Evolutionary conservation across 2,329 filamentous ascomycete genomes (phyloP).

Genomic region (Cercospora berteroae): DNA sequence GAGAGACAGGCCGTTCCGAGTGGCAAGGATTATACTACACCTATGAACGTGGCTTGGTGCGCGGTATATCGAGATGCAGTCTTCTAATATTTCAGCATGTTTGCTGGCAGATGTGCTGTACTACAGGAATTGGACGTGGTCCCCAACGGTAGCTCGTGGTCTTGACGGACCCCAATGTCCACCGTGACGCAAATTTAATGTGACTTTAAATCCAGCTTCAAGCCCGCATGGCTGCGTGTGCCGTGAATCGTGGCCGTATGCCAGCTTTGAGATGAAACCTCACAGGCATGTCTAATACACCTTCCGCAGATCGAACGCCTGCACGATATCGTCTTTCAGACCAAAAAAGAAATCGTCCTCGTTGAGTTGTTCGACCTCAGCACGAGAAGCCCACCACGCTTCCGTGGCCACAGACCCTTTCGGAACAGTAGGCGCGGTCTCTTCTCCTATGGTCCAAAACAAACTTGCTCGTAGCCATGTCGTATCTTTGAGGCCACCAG

Average conservation of each 20-base stretch:
- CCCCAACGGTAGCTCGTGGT: not conserved
- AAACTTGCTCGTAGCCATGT: slow-evolving; percentile 21
- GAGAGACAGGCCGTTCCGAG: not conserved
- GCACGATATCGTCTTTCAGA: slow-evolving; percentile 18
- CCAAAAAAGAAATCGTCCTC: slow-evolving; percentile 18
- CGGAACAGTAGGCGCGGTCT: slow-evolving; percentile 8
- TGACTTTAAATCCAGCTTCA: not conserved
- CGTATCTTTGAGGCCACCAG: slow-evolving; percentile 16
- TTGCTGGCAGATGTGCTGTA: not conserved
- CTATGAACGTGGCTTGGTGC: not conserved
- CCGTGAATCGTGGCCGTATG: not conserved
- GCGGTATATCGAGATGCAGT: not conserved
- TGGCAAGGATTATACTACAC: not conserved
- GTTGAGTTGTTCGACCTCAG: slow-evolving; percentile 13
- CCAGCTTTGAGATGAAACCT: not conserved
- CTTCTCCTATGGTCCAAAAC: slow-evolving; percentile 18
- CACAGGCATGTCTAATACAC: not conserved
- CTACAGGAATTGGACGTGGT: not conserved
- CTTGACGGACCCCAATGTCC: not conserved
- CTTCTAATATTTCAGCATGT: not conserved
- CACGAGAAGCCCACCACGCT: slow-evolving; percentile 15
- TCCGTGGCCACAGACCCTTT: slow-evolving; percentile 14
- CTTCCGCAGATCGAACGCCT: slow-evolving; percentile 16
- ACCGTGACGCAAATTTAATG: too few species aligned
- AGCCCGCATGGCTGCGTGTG: not conserved